Evolutionary conservation across 1,139 yeast genomes (phyloP).

Genomic region (Blastobotrys raffinosifermentans): DNA sequence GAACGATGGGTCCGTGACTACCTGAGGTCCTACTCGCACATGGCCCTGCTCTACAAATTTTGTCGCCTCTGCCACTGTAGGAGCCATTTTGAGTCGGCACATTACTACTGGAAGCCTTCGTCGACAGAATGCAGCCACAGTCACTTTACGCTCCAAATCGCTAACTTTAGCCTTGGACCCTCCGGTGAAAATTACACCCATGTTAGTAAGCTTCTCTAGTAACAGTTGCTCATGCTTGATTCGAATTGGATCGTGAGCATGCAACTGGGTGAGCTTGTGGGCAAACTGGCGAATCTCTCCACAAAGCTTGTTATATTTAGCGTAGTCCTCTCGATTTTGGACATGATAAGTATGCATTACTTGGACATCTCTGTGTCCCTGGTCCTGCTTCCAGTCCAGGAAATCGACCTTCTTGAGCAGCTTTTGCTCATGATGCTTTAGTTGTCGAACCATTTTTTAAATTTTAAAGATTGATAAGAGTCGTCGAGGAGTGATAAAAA

Average conservation of each 20-base stretch:
- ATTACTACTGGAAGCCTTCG: constrained; percentile 91
- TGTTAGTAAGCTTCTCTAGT: constrained; percentile 75
- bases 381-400: constrained; percentile 96
- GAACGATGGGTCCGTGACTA: constrained; percentile 93
- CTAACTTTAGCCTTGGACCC: constrained; percentile 86
- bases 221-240: constrained; percentile 80
- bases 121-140: constrained; percentile 89
- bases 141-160: constrained; percentile 81
- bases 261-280: constrained; percentile 72
- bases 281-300: constrained; percentile 88
- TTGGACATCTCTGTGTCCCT: constrained; percentile 89
- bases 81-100: constrained; percentile 94
- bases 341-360: constrained; percentile 93
- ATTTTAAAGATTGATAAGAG: no score
- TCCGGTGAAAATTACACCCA: constrained; percentile 61
- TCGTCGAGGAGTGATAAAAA: no score
- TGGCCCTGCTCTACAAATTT: constrained; percentile 95
- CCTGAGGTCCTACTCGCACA: constrained; percentile 94
- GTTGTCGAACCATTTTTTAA: constrained; percentile 93
- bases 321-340: constrained; percentile 93
- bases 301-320: constrained; percentile 84
- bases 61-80: constrained; percentile 80
- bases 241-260: constrained; percentile 81
- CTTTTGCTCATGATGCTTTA: constrained; percentile 93
- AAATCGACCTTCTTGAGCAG: constrained; percentile 93